Evolutionary conservation across 306 rosid genomes (phyloP), one percentile per base, ranked within the genome.

Genomic region (Prunus armeniaca): DNA sequence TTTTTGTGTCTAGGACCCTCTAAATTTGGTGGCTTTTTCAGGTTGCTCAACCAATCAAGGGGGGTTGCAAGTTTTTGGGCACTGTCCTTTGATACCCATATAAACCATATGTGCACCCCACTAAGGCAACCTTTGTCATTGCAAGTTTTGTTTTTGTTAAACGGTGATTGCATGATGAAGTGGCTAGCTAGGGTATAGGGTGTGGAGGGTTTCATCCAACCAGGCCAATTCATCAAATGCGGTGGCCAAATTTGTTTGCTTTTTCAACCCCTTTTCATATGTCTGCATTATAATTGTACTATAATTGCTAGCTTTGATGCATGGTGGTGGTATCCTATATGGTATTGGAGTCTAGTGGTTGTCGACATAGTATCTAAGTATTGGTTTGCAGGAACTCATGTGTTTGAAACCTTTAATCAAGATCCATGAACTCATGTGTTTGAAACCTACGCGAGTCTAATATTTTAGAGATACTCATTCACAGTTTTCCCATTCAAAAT

Each of bases 91-190:
- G 77, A 79, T 80, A 71, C 19, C 47, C 60, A 67, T 30, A 19
- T 19, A 30, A 55, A 50, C 73, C 65, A 19, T 76, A 63, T 46
- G 82, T 89, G 90, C 89, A 84, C 87, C 90, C 92, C 92, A 90
- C 77, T 79, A 65, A 41, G 63, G 75, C 80, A 86, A 82, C 94
- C 90, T 80, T 25, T 51, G 47, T 69, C 4, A 9, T 46, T 57
- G 56, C 64, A 22, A 27, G 55, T 69, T 78, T 77, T 80, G 51
- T 54, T 65, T 83, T 78, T 52, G 71, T 60, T 66, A 19, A 41
- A 60, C 25, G 63, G n/a, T 46, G 65, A 38, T 63, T 18, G 30
- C 19, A 70, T 55, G 11, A 43, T 80, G 79, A 74, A 43, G 46
- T 50, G 30, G 64, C 43, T 80, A 27, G 61, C 84, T 60, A 51